phyloP scores from a whole-genome alignment of 176 grass and related monocot species.

The Juncus inflexus region DNA sequence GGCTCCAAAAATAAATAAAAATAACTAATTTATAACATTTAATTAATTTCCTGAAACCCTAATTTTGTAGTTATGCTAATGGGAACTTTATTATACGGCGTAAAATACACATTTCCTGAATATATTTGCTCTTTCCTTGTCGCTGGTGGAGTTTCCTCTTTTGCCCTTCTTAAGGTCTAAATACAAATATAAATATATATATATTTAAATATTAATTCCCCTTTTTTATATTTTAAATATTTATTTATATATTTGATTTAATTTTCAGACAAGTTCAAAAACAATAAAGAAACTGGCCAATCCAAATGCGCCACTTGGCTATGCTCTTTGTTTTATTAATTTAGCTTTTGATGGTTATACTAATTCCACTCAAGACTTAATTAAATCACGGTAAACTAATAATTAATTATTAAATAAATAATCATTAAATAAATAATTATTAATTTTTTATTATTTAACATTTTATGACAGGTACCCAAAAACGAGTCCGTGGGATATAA shows the following conservation, averaged over 20 bases:
- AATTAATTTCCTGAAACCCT: background rate
- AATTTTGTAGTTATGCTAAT: constrained; percentile 76
- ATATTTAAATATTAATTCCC: background rate
- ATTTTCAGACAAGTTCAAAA: constrained; percentile 87
- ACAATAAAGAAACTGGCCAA: constrained; percentile 97
- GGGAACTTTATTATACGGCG: constrained; percentile 89
- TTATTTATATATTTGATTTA: constrained; percentile 12
- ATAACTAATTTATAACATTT: too few species aligned
- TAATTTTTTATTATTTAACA: background rate
- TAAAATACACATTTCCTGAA: constrained; percentile 92
- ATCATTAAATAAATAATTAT: background rate
- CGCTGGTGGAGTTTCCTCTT: constrained; percentile 86
- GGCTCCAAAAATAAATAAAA: too few species aligned
- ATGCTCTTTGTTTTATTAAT: constrained; percentile 91
- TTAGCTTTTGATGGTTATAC: constrained; percentile 98
- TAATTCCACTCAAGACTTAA: constrained; percentile 95
- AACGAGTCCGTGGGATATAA: constrained; percentile 95
- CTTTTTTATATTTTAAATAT: background rate
- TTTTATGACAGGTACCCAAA: constrained; percentile 61
- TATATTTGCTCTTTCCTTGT: constrained; percentile 94
- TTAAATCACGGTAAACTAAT: constrained; percentile 68
- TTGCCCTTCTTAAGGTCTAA: constrained; percentile 87
- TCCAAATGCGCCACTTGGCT: constrained; percentile 92
- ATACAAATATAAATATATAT: too few species aligned
- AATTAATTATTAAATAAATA: background rate